Percentiles rank a stretch among this genome's conserved stretches.
Evolutionary conservation across 2,329 filamentous ascomycete species (phyloP).

Genomic region (Pseudogymnoascus sp.): DNA sequence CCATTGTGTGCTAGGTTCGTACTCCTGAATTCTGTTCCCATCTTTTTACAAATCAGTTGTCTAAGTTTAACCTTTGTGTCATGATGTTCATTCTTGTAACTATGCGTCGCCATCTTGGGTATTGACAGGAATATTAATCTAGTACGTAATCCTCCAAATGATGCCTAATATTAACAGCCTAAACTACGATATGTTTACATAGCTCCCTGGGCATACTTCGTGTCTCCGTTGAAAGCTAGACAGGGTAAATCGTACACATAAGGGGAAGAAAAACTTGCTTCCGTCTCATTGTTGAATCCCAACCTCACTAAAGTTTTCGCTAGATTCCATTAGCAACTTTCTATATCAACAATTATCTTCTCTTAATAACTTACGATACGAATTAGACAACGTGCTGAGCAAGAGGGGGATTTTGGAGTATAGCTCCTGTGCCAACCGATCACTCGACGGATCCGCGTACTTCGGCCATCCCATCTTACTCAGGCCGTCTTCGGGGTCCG

Average conservation of each 20-base stretch:
- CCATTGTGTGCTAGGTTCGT: too few relatives aligned
- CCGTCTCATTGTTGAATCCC: constrained; percentile 19
- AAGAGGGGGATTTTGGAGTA: neutral
- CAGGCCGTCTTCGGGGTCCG: constrained; percentile 26
- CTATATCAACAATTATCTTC: neutral
- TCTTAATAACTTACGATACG: neutral
- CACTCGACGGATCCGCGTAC: neutral
- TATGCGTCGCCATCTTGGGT: neutral
- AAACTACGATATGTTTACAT: constrained; percentile 15
- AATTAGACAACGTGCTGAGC: neutral
- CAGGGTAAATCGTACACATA: constrained; percentile 19
- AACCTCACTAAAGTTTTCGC: constrained; percentile 22
- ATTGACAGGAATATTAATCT: neutral
- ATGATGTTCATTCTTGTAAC: neutral
- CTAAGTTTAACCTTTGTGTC: neutral
- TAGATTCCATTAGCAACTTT: neutral
- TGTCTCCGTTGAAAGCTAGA: constrained; percentile 19
- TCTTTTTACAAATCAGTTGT: neutral
- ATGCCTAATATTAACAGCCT: neutral
- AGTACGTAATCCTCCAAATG: neutral
- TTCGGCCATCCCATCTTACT: constrained; percentile 14
- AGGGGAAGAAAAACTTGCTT: constrained; percentile 16
- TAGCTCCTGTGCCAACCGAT: neutral
- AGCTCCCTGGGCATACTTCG: constrained; percentile 20
- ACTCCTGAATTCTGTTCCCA: neutral